Conservation (phyloP, 306 rosid genomes). For the Sicyos edulis region DNA sequence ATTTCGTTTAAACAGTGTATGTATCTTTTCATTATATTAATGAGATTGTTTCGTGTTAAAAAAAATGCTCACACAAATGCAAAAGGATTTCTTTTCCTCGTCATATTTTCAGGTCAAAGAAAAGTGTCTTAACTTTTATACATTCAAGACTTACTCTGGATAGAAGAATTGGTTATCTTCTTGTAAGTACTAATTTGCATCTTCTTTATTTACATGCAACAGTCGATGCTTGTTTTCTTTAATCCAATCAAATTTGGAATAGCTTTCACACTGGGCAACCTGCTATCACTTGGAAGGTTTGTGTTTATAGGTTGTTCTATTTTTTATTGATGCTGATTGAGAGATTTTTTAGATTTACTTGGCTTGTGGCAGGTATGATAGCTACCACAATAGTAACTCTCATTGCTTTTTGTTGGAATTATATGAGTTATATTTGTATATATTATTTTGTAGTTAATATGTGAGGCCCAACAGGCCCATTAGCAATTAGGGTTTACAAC, state of each 20-base stretch:
- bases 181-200: conserved; percentile 28
- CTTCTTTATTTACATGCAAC: conserved; percentile 32
- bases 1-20: neutral
- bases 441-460: too few relatives aligned
- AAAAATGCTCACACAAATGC: neutral
- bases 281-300: conserved; percentile 93
- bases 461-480: too few relatives aligned
- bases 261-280: conserved; percentile 85
- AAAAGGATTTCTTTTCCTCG: neutral
- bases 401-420: too few relatives aligned
- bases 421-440: too few relatives aligned
- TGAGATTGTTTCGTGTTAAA: neutral
- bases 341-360: neutral
- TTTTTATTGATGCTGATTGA: conserved; percentile 1
- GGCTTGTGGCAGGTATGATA: neutral
- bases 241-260: conserved; percentile 87
- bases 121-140: neutral
- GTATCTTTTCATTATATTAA: neutral
- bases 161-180: neutral
- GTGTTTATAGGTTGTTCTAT: conserved; percentile 20
- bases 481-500: too few relatives aligned
- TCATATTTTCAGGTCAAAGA: conserved; percentile 2
- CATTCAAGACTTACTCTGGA: neutral
- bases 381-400: neutral
- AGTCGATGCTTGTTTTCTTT: conserved; percentile 93